Base-by-base conservation (phyloP, 1,284 basidiomycete genomes). In the Agaricales sp. region DNA sequence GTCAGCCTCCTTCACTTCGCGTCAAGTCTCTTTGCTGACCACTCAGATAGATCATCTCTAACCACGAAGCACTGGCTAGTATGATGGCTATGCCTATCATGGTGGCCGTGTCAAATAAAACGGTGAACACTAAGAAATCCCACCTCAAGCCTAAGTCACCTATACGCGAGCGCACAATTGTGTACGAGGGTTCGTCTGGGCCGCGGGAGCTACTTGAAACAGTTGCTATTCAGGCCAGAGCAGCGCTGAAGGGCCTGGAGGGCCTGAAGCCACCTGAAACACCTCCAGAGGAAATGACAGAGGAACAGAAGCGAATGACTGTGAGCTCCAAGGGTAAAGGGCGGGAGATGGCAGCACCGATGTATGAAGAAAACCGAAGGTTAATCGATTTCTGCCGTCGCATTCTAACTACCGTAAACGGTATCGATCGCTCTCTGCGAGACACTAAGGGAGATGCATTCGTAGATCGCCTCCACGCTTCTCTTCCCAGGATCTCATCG, bases 51-150 rank as follows among this genome's bases (percentile, higher is more conserved):
- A 90, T 86, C 2, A 87, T 95, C 38, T 91, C 91, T 4, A 84
- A 82, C 57, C 91, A 95, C 55, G 92, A 94, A 70, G 83, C 88
- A 2, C 67, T 94, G 22, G 89, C 90, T 2, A 88, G 86, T 56
- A 92, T 94, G 87, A 89, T 95, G 78, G 92, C 87, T 0, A 94
- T 93, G 90, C 91, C 92, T 1, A 91, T 91, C 60, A 94, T 94
- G 91, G 80, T 86, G 2, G 75, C 79, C 18, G 67, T 75, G 2
- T 82, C 82, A n/a, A 74, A 80, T 23, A 86, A 83, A 61, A 68
- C 74, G 2, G 67, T 80, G 12, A 68, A 70, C 12, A 68, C 76
- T 3, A 80, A 75, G 67, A 78, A 73, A 51, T 58, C 68, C 14
- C 51, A 64, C 4, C 8, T 6, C 16, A 71, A 67, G 50, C 62